Percentiles rank a stretch among this genome's conserved stretches.
phyloP scores from a whole-genome alignment of 129 eudicot genomes.

The sunflower (Helianthus annuus) region DNA sequence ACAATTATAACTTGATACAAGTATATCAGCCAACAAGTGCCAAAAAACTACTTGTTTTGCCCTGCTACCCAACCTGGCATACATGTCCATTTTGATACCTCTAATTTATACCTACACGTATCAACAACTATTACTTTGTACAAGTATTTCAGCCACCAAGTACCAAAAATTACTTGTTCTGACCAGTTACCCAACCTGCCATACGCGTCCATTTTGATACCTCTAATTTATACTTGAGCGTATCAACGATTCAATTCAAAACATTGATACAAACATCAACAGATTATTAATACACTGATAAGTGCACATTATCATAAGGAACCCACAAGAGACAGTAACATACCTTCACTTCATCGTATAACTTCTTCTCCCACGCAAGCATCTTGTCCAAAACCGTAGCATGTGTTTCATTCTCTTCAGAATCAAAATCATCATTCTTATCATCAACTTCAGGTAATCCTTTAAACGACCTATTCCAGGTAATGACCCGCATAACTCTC shows the following conservation, averaged over 20 bases:
- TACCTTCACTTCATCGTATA: conserved; percentile 98
- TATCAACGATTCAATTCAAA: background rate
- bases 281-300: background rate
- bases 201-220: background rate
- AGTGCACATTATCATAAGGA: background rate
- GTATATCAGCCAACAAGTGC: no score
- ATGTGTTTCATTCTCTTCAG: conserved; percentile 96
- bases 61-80: background rate
- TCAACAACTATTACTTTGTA: no score
- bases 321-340: background rate
- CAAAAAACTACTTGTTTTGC: background rate
- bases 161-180: background rate
- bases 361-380: conserved; percentile 99
- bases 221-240: background rate
- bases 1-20: no score
- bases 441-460: conserved; percentile 74
- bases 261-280: background rate
- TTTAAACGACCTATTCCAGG: conserved; percentile 94
- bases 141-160: no score
- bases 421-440: conserved; percentile 77
- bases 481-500: conserved; percentile 92
- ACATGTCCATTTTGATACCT: background rate
- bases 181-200: background rate
- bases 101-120: background rate
- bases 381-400: conserved; percentile 96